A percentile compares a stretch with the other conserved stretches of the same genome.
Evolutionary conservation across 225 moss, liverwort and hornwort genomes (phyloP).

Genomic region (Takakia lepidozioides): DNA sequence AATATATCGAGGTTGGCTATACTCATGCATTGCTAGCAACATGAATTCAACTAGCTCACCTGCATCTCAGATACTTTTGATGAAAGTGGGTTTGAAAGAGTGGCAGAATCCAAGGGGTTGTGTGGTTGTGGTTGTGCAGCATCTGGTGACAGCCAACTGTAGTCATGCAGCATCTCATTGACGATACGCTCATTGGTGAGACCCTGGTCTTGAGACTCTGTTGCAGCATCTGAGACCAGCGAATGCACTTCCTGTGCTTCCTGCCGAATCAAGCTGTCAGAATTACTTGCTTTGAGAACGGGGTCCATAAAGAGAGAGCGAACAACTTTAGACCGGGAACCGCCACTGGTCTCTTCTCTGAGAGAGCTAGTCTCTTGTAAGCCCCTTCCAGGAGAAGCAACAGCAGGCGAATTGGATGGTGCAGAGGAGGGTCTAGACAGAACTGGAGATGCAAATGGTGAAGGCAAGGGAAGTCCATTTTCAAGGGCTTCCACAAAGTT

Average conservation of each 20-base stretch:
- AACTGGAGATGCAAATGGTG: constrained; percentile 53
- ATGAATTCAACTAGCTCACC: too few relatives aligned
- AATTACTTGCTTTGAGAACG: too few relatives aligned
- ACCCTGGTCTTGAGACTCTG: constrained; percentile 30
- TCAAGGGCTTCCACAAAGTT: constrained; percentile 65
- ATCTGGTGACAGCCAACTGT: constrained; percentile 55
- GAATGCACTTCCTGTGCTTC: too few relatives aligned
- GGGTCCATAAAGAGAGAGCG: constrained; percentile 38
- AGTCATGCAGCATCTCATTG: constrained; percentile 90
- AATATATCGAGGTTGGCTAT: too few relatives aligned
- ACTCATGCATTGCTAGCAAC: too few relatives aligned
- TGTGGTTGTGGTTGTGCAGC: too few relatives aligned
- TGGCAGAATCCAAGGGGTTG: constrained; percentile 17
- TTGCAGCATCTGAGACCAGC: too few relatives aligned
- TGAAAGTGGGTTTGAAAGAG: constrained; percentile 13
- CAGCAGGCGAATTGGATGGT: constrained; percentile 26
- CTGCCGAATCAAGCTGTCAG: too few relatives aligned
- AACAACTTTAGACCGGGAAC: constrained; percentile 30
- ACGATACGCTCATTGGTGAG: constrained; percentile 81
- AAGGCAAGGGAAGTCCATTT: constrained; percentile 49
- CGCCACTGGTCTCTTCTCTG: neutral
- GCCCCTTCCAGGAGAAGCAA: constrained; percentile 12
- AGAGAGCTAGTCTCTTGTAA: neutral
- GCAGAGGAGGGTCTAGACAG: constrained; percentile 18
- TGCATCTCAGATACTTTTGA: constrained; percentile 54